phyloP scores from a whole-genome alignment of 2,329 filamentous ascomycete species.

The Fusarium secorum region DNA sequence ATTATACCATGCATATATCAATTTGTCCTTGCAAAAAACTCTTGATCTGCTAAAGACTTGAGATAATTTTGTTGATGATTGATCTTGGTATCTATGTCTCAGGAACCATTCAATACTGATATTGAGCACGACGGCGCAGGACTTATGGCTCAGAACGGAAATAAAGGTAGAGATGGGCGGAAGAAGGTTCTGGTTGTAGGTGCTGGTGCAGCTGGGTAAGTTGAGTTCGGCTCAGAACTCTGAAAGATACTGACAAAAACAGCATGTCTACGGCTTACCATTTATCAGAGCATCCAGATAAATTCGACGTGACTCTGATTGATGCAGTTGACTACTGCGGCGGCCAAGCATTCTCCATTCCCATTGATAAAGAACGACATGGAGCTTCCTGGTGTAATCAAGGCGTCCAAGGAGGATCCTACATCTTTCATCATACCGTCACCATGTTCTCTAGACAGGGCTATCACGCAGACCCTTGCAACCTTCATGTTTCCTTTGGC shows the following conservation, averaged over 20 bases:
- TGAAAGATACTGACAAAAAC: background rate
- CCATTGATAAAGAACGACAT: conserved; percentile 25
- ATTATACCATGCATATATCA: background rate
- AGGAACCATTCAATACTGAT: background rate
- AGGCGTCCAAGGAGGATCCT: conserved; percentile 23
- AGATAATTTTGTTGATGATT: background rate
- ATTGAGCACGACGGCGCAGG: conserved; percentile 21
- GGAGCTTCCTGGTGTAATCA: conserved; percentile 30
- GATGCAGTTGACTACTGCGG: conserved; percentile 29
- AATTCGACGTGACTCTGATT: conserved; percentile 23
- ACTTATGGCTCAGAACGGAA: conserved; percentile 24
- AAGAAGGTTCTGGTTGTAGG: conserved; percentile 22
- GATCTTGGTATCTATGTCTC: background rate
- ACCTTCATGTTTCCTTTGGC: conserved; percentile 17
- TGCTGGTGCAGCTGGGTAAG: conserved; percentile 30
- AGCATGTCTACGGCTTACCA: conserved; percentile 30
- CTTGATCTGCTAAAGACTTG: background rate
- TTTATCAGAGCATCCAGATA: conserved; percentile 13
- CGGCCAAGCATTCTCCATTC: conserved; percentile 26
- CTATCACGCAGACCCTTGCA: conserved; percentile 21
- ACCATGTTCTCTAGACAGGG: conserved; percentile 29
- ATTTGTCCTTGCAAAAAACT: background rate
- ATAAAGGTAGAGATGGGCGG: conserved; percentile 4
- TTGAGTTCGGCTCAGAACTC: rapidly evolving
- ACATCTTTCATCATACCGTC: conserved; percentile 28